These are phyloP conservation scores for Lanzia echinophila DNA, from an alignment of 2,329 filamentous ascomycete species.

Conservation along the genomic window DNA sequence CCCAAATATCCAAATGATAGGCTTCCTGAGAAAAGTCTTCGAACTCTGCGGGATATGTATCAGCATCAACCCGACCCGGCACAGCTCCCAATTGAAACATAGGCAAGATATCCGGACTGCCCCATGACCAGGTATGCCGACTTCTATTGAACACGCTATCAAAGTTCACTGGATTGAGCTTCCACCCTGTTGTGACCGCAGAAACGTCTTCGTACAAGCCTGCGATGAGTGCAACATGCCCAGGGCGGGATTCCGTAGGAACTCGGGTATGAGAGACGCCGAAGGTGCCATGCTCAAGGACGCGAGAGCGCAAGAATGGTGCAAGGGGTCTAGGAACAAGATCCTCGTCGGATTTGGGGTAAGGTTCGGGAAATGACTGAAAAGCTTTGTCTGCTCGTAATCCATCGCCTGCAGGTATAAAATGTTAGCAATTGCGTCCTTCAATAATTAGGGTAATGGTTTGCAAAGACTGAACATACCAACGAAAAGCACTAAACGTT, in stretches of 20 bases:
- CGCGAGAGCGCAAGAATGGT: constrained; percentile 82
- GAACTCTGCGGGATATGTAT: constrained; percentile 72
- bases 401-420: constrained; percentile 60
- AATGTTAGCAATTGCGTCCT: constrained; percentile 10
- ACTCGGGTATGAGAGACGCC: constrained; percentile 96
- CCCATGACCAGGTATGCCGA: constrained; percentile 98
- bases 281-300: constrained; percentile 87
- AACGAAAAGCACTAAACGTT: constrained; percentile 87
- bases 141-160: constrained; percentile 98
- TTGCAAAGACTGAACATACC: constrained; percentile 45
- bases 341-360: constrained; percentile 57
- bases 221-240: constrained; percentile 93
- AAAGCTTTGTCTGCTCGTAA: constrained; percentile 97
- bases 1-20: constrained; percentile 79
- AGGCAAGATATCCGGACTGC: constrained; percentile 90
- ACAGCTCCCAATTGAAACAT: constrained; percentile 97
- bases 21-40: constrained; percentile 89
- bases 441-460: not conserved
- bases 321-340: constrained; percentile 73
- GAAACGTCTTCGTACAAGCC: constrained; percentile 98
- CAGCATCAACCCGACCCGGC: constrained; percentile 79
- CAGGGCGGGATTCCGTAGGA: constrained; percentile 91
- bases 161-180: constrained; percentile 95
- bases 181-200: constrained; percentile 95
- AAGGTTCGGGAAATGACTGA: constrained; percentile 85